These are phyloP conservation scores for Schwanniomyces sp. DNA, from an alignment of 805 yeast species.

Conservation along the genomic window DNA sequence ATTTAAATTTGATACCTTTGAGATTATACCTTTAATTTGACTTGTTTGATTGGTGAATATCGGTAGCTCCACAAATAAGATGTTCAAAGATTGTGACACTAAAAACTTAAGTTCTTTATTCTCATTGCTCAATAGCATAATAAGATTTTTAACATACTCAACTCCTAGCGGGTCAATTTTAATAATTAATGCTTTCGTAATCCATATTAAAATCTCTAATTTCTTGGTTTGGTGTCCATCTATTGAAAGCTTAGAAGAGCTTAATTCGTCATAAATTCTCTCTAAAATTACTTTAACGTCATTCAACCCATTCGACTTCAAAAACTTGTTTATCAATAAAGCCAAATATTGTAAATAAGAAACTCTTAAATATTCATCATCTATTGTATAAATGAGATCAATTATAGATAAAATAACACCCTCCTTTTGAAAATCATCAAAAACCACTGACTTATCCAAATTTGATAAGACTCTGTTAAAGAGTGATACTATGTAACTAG, in stretches of 20 bases:
- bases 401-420: conserved; percentile 8
- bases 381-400: conserved; percentile 6
- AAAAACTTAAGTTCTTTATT: conserved; percentile 23
- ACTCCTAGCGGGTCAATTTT: conserved; percentile 47
- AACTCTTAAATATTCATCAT: conserved; percentile 39
- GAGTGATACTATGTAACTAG: conserved; percentile 36
- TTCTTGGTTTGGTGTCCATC: conserved; percentile 9
- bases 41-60: conserved; percentile 49
- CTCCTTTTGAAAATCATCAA: conserved; percentile 10
- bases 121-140: conserved; percentile 25
- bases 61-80: conserved; percentile 67
- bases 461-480: conserved; percentile 51
- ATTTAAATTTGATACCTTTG: conserved; percentile 53
- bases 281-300: conserved; percentile 4
- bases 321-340: conserved; percentile 50
- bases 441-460: conserved; percentile 42
- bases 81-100: conserved; percentile 56
- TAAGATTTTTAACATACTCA: conserved; percentile 17
- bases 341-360: conserved; percentile 58
- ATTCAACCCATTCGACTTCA: conserved; percentile 1
- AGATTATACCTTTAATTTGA: conserved; percentile 29
- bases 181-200: conserved; percentile 66
- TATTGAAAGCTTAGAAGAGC: not conserved
- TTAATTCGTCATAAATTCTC: conserved; percentile 4
- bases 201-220: conserved; percentile 67